These are phyloP conservation scores for Graphilbum fragrans DNA, from an alignment of 2,329 filamentous ascomycete species.

Conservation along the genomic window DNA sequence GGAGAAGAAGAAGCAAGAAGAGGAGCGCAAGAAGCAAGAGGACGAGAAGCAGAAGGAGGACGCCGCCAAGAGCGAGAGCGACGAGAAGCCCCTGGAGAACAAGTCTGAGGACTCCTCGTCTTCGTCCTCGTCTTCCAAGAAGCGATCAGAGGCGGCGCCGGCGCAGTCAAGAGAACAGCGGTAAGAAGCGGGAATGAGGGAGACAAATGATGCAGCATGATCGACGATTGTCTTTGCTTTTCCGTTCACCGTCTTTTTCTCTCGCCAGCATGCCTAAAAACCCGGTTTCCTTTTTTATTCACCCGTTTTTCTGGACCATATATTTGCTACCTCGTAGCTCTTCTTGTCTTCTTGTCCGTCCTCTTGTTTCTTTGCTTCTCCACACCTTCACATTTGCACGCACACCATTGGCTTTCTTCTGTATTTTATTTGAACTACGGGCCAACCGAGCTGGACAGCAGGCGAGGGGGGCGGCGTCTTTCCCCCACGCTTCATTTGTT, in stretches of 20 bases:
- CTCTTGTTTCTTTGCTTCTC: neutral
- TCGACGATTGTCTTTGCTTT: neutral
- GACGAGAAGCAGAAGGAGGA: constrained; percentile 1
- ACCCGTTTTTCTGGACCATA: neutral
- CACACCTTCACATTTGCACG: neutral
- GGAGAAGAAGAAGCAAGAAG: constrained; percentile 5
- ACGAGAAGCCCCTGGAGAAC: neutral
- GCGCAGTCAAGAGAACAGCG: neutral
- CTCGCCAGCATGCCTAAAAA: too few species aligned
- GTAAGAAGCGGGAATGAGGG: neutral
- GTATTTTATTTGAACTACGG: neutral
- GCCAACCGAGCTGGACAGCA: neutral
- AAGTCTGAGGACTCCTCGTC: neutral
- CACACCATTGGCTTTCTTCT: too few species aligned
- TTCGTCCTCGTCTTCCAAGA: neutral
- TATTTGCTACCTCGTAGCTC: neutral
- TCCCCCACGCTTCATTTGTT: too few species aligned
- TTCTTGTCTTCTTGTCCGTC: neutral
- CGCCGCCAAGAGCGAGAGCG: neutral
- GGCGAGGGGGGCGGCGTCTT: too few species aligned
- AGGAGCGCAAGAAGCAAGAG: constrained; percentile 4
- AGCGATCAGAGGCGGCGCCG: neutral
- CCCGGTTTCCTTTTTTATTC: neutral
- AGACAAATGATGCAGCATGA: neutral
- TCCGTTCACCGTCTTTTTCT: neutral